Percentiles rank a stretch among this genome's conserved stretches.
These are phyloP conservation scores for Aspergillus nidulans DNA, from an alignment of 495 filamentous ascomycete genomes.

Conservation along the genomic window DNA sequence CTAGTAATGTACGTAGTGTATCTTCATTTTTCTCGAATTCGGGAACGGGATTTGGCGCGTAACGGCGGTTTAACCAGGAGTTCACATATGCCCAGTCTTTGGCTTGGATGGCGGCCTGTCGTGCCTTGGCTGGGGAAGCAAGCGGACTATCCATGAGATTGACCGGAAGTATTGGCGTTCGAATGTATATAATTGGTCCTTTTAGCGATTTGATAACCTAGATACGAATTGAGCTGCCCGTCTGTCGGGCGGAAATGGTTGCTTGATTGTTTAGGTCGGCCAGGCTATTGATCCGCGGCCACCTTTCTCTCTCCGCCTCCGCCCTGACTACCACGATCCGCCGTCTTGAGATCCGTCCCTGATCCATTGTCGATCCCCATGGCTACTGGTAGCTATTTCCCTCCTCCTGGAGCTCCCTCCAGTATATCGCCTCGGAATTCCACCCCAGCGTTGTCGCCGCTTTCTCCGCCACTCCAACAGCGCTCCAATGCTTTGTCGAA, in stretches of 20 bases:
- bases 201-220: background rate
- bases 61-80: constrained; percentile 70
- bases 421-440: constrained; percentile 20
- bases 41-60: constrained; percentile 55
- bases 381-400: constrained; percentile 37
- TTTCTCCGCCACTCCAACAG: constrained; percentile 31
- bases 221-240: background rate
- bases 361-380: constrained; percentile 23
- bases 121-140: constrained; percentile 44
- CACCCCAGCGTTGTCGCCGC: constrained; percentile 28
- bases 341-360: background rate
- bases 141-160: constrained; percentile 34
- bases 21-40: constrained; percentile 80
- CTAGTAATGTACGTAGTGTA: constrained; percentile 71
- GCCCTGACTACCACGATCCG: constrained; percentile 1
- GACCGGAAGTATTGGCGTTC: background rate
- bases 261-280: background rate
- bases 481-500: constrained; percentile 63
- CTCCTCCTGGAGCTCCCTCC: constrained; percentile 20
- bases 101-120: constrained; percentile 50
- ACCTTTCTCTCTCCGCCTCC: constrained; percentile 7
- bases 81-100: constrained; percentile 89
- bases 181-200: background rate
- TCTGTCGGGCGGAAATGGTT: background rate
- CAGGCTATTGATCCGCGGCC: background rate